Base-by-base conservation (phyloP, 2,329 filamentous ascomycete species). In the Rosellinia necatrix region DNA sequence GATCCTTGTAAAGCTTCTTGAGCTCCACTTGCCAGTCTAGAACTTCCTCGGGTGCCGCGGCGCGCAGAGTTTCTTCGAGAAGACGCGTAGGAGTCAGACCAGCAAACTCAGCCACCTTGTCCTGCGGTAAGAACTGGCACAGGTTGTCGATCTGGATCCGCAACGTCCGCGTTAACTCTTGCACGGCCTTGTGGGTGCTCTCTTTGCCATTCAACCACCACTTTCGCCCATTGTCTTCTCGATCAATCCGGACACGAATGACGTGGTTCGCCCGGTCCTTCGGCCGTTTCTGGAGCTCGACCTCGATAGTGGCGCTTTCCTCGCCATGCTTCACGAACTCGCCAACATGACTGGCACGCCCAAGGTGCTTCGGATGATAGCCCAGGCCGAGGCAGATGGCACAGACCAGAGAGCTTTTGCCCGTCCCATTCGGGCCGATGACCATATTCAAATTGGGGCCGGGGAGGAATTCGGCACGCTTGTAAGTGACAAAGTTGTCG, bases 361-460 rank as follows among this genome's bases (percentile, higher is more conserved):
- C 94, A 13, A 99, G 81, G 66, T 92, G 85, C 73, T 88, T 84
- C 21, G 92, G 86, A 27, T 85, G 83, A 79, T 89, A 97, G 43
- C 94, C 94, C 22, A 99, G 77, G 2, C 94, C 94, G 12, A 99
- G 76, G 69, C 94, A 97, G 64, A 99, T 96, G 40, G 94, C 94
- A 74, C 94, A 99, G 38, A 99, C 93, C 22, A 99, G 80, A 0
- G 94, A 97, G 74, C 93, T 97, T 75, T 99, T 99, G 52, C 94
- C 94, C 0, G 94, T 97, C 29, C 94, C 94, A 68, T 99, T 99
- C n/a, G 94, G 94, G 0, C 94, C 94, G 65, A 99, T 96, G 49
- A 99, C 88, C 93, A 99, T 97, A 71, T 99, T 99, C 68, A 99
- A 74, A 70, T 90, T 93, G 1, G 94, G 93, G 0, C 94, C 94